phyloP scores from a whole-genome alignment of 495 filamentous ascomycete genomes.

The Tuber umbilicatum region DNA sequence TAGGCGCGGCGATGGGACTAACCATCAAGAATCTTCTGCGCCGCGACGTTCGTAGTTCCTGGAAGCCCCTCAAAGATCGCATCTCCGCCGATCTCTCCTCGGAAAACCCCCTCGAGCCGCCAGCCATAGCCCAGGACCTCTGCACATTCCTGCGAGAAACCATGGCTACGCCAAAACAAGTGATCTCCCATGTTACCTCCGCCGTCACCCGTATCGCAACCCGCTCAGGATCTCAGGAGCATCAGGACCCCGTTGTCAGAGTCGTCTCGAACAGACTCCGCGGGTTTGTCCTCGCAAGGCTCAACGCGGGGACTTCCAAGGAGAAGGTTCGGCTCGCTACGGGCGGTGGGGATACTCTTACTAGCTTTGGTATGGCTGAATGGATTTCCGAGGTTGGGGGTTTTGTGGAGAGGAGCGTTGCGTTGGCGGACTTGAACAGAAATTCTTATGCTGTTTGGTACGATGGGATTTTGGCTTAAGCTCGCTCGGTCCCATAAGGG shows the following conservation, averaged over 20 bases:
- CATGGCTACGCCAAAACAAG: slow-evolving; percentile 45
- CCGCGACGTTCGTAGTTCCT: slow-evolving; percentile 79
- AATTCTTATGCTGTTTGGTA: slow-evolving; percentile 73
- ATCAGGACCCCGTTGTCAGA: slow-evolving; percentile 72
- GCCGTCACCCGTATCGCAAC: slow-evolving; percentile 46
- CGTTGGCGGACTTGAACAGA: slow-evolving; percentile 72
- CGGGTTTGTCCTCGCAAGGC: slow-evolving; percentile 65
- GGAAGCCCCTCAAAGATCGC: slow-evolving; percentile 78
- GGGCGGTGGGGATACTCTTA: slow-evolving; percentile 75
- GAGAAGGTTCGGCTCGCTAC: slow-evolving; percentile 76
- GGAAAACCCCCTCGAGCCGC: slow-evolving; percentile 61
- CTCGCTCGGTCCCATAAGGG: not conserved
- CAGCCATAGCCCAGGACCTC: slow-evolving; percentile 48
- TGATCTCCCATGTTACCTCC: slow-evolving; percentile 40
- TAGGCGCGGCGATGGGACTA: slow-evolving; percentile 69
- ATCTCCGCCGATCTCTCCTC: slow-evolving; percentile 55
- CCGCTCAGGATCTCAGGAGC: slow-evolving; percentile 51
- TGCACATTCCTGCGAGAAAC: slow-evolving; percentile 50
- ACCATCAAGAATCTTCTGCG: slow-evolving; percentile 94
- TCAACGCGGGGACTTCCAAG: slow-evolving; percentile 67
- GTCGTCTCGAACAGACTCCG: slow-evolving; percentile 70
- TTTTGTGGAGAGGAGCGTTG: slow-evolving; percentile 70
- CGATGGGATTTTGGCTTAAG: slow-evolving; percentile 53
- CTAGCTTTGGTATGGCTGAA: slow-evolving; percentile 73
- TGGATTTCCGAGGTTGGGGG: slow-evolving; percentile 79